Conservation (phyloP, 768 basidiomycete genomes). For the Gelatoporia subvermispora region DNA sequence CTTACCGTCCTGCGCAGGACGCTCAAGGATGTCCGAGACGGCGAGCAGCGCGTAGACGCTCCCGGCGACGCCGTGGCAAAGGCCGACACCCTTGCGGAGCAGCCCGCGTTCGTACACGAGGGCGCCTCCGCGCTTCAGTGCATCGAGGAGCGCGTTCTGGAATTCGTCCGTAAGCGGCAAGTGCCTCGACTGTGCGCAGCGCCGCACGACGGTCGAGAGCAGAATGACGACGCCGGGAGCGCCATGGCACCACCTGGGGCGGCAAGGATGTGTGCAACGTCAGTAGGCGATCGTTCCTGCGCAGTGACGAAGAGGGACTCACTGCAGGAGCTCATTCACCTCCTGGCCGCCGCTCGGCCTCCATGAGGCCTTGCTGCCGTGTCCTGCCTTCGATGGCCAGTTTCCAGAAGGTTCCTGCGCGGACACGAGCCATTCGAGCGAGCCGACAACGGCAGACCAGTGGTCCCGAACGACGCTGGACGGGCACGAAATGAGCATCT, state of each 20-base stretch:
- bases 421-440: constrained; percentile 43
- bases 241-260: constrained; percentile 54
- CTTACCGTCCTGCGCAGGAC: constrained; percentile 3
- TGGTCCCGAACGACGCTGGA: constrained; percentile 30
- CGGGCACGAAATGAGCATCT: constrained; percentile 44
- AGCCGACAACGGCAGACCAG: constrained; percentile 35
- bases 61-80: constrained; percentile 56
- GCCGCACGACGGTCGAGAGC: constrained; percentile 38
- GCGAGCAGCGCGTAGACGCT: constrained; percentile 50
- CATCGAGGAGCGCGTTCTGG: constrained; percentile 21
- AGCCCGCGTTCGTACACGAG: constrained; percentile 45
- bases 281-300: too few relatives aligned
- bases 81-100: constrained; percentile 52
- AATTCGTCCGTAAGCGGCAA: constrained; percentile 22
- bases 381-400: constrained; percentile 42
- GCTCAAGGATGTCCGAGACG: constrained; percentile 40
- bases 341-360: constrained; percentile 5
- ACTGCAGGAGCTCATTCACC: constrained; percentile 46
- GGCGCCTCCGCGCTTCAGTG: constrained; percentile 36
- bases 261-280: neutral
- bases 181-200: constrained; percentile 15
- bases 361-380: constrained; percentile 4
- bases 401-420: constrained; percentile 45
- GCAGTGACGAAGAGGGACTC: constrained; percentile 13
- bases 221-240: constrained; percentile 47